A percentile compares a stretch with the other conserved stretches of the same genome.
These are phyloP conservation scores for Misopates orontium DNA, from an alignment of 257 asterid species.

Conservation along the genomic window DNA sequence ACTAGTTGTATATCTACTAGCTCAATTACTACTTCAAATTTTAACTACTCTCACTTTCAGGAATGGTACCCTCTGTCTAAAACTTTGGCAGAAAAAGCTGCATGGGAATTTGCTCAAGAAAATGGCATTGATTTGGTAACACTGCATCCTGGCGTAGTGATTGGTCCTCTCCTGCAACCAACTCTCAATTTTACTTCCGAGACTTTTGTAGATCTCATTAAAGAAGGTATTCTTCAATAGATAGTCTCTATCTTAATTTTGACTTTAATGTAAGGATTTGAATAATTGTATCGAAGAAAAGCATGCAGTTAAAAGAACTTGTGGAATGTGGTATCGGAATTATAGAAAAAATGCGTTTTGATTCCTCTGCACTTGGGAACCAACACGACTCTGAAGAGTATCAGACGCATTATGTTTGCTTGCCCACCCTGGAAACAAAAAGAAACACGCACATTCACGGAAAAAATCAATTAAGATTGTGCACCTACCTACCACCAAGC, in stretches of 20 bases:
- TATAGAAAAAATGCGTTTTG: no score
- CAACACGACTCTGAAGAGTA: no score
- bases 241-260: not conserved
- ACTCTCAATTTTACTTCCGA: constrained; percentile 37
- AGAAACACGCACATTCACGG: not conserved
- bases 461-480: no score
- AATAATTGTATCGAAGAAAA: no score
- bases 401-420: no score
- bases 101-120: constrained; percentile 39
- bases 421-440: no score
- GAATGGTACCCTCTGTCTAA: constrained; percentile 43
- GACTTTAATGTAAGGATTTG: no score
- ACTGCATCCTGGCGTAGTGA: constrained; percentile 46
- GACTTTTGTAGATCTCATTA: constrained; percentile 28
- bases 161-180: constrained; percentile 61
- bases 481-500: not conserved
- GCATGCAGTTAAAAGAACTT: not conserved
- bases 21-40: no score
- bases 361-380: no score
- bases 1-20: no score
- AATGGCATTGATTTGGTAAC: constrained; percentile 47
- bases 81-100: constrained; percentile 56
- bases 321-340: no score
- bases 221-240: constrained; percentile 30
- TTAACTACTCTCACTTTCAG: constrained; percentile 14